phyloP scores from a whole-genome alignment of 1,139 yeast genomes.

The Zhuliangozyma parablackwelliae region DNA sequence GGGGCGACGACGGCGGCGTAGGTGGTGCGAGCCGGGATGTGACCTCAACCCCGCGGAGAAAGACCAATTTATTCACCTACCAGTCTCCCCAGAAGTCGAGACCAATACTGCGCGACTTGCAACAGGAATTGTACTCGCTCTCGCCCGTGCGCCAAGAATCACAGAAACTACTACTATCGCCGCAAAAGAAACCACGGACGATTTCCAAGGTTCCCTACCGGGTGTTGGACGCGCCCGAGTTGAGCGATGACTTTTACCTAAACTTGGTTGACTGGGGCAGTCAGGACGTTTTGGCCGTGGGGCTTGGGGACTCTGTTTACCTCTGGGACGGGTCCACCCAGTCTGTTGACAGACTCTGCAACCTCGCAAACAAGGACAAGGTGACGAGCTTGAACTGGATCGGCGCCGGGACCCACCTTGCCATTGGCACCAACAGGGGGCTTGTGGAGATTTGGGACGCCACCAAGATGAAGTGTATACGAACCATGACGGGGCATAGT shows the following conservation, averaged over 20 bases:
- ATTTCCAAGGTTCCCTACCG: conserved; percentile 87
- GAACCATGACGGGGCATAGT: conserved; percentile 91
- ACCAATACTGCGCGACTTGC: conserved; percentile 57
- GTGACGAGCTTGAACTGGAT: conserved; percentile 92
- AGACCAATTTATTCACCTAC: conserved; percentile 63
- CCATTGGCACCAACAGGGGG: conserved; percentile 86
- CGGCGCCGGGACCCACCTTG: conserved; percentile 88
- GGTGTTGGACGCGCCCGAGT: conserved; percentile 93
- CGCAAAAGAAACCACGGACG: conserved; percentile 72
- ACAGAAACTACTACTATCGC: conserved; percentile 72
- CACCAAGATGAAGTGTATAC: conserved; percentile 71
- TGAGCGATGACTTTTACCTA: conserved; percentile 89
- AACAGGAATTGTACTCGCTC: conserved; percentile 70
- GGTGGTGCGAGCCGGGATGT: conserved; percentile 6
- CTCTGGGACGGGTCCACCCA: conserved; percentile 90
- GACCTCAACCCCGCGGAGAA: conserved; percentile 51
- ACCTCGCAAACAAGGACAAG: conserved; percentile 55
- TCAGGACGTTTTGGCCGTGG: conserved; percentile 84
- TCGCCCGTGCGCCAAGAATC: conserved; percentile 91
- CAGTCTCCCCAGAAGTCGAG: conserved; percentile 63
- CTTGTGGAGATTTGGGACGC: conserved; percentile 96
- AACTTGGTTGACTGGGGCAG: conserved; percentile 96
- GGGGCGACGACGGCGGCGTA: conserved; percentile 2
- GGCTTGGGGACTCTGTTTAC: conserved; percentile 82
- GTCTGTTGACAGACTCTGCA: conserved; percentile 76